phyloP scores from a whole-genome alignment of 768 basidiomycete genomes.

The Cubamyces sp. region DNA sequence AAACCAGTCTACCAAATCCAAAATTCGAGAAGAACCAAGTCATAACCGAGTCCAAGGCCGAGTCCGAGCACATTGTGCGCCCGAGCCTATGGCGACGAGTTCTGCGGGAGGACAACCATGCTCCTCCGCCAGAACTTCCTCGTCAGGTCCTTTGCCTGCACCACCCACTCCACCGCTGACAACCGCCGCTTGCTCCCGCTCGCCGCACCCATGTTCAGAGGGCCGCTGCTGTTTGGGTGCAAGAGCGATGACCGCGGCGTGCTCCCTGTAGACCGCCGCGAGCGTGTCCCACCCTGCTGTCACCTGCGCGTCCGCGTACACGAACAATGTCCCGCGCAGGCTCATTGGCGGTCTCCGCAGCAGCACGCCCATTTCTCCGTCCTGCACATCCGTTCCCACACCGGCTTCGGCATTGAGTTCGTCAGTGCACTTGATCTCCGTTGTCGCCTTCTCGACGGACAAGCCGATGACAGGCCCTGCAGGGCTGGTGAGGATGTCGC shows the following conservation, averaged over 20 bases:
- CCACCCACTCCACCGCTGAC: conserved; percentile 23
- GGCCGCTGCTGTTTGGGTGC: too few species aligned
- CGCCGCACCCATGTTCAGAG: background rate
- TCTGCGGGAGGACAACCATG: conserved; percentile 23
- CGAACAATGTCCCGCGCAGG: conserved; percentile 16
- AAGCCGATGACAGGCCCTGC: conserved; percentile 31
- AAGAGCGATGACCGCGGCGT: too few species aligned
- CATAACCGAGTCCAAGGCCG: background rate
- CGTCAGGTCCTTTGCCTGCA: conserved; percentile 33
- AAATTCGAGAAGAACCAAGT: too few species aligned
- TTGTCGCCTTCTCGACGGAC: conserved; percentile 33
- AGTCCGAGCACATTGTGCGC: background rate
- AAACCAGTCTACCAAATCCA: too few species aligned
- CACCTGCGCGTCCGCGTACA: conserved; percentile 16
- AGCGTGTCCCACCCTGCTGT: conserved; percentile 17
- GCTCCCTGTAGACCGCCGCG: conserved; percentile 25
- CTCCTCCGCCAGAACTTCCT: conserved; percentile 29
- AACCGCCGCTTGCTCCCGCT: conserved; percentile 4
- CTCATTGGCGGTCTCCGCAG: conserved; percentile 5
- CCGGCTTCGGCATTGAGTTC: background rate
- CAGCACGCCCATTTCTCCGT: background rate
- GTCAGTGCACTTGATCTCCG: conserved; percentile 29
- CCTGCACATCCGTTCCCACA: background rate
- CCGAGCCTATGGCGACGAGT: conserved; percentile 16
- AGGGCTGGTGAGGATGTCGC: conserved; percentile 24